Base-by-base conservation (phyloP, 495 filamentous ascomycete genomes). In the Lindgomyces ingoldianus region DNA sequence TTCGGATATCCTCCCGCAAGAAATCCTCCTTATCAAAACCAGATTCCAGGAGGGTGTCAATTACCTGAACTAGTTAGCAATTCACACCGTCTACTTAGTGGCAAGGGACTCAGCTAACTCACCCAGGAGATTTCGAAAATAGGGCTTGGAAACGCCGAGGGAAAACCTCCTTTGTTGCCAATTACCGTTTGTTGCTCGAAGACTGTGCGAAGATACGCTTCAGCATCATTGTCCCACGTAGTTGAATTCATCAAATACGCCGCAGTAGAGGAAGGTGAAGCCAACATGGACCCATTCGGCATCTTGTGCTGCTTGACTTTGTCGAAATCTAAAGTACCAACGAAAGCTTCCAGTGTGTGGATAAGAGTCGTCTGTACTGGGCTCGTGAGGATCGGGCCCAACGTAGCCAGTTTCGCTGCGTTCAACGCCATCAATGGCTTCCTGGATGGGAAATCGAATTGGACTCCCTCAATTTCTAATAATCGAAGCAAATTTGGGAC, bases 301-400 rank as follows among this genome's bases (percentile, higher is more conserved):
- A 66, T 71, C 57, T 75, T 77, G 47, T 81, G 77, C n/a, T 81
- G 77, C 2, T 60, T 69, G 11, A 83, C 69, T 29, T 68, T 73
- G 48, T 80, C 70, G 57, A 83, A 81, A 42, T 79, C 73, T 11
- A 81, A 55, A 14, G 71, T 71, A 11, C 77, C 80, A 3, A 78
- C 72, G 45, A 81, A 79, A 2, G 79, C 76, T 50, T 83, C 81
- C 3, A 83, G 66, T 1, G 79, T 81, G 53, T 83, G 78, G n/a
- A 79, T 58, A 1, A 73, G 62, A 0, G 78, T 76, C 0, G 69
- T 69, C 27, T 70, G 70, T 11, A 67, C 29, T 10, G 62, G 55
- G 8, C 64, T 66, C 50, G 77, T 80, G 4, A 80, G 71, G 39
- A 54, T 47, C 1, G 59, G 57, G 11, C 59, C 58, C 16, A 67